phyloP scores from a whole-genome alignment of 2,329 filamentous ascomycete genomes.

The Exophiala phaeomuriformis region DNA sequence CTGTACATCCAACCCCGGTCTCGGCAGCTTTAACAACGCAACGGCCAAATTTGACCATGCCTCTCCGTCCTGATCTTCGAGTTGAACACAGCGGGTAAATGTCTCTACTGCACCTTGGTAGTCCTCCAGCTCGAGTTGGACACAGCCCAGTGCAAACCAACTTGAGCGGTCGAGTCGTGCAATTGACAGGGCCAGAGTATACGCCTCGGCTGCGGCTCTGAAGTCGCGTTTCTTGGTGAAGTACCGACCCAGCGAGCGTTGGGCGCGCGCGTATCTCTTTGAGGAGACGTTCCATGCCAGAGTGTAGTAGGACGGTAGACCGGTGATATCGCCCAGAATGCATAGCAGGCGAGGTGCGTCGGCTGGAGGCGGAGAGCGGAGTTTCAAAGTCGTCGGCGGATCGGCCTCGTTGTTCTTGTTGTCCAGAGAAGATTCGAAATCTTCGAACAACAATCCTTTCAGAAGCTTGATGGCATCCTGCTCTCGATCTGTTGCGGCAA shows the following conservation, averaged over 20 bases:
- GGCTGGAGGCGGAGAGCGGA: conserved; percentile 58
- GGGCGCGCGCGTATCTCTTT: conserved; percentile 73
- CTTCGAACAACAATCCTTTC: conserved; percentile 67
- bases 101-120: conserved; percentile 76
- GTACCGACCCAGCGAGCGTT: conserved; percentile 75
- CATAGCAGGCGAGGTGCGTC: conserved; percentile 86
- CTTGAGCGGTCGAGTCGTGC: conserved; percentile 75
- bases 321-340: conserved; percentile 84
- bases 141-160: conserved; percentile 88
- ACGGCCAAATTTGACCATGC: conserved; percentile 94
- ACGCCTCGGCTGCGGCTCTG: conserved; percentile 65
- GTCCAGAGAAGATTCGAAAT: not conserved
- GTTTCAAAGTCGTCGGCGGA: conserved; percentile 56
- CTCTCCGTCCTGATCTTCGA: conserved; percentile 82
- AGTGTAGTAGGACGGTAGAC: conserved; percentile 66
- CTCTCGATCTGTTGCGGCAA: conserved; percentile 70
- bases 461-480: conserved; percentile 73
- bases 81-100: conserved; percentile 73
- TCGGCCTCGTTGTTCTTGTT: conserved; percentile 40
- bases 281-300: conserved; percentile 83
- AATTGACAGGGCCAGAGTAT: conserved; percentile 65
- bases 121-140: conserved; percentile 66
- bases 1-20: conserved; percentile 2
- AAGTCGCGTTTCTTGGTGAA: conserved; percentile 62
- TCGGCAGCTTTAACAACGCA: conserved; percentile 56